A percentile compares a stretch with the other conserved stretches of the same genome.
Conservation (phyloP, 768 basidiomycete genomes). For the Pisolithus albus region DNA sequence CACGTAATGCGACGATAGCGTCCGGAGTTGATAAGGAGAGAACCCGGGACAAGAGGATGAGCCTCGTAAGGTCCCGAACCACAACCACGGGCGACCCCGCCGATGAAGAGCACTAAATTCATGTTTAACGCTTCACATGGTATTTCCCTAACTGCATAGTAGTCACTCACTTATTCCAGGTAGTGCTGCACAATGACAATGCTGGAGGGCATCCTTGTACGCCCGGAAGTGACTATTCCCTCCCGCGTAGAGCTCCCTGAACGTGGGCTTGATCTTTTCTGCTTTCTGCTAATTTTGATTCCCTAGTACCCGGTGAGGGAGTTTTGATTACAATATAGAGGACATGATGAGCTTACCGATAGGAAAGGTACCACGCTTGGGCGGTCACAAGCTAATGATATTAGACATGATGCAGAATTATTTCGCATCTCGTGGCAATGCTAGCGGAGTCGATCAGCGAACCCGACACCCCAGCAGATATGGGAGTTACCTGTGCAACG, state of each 20-base stretch:
- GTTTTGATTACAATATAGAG: not conserved
- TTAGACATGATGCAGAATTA: constrained; percentile 36
- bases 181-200: constrained; percentile 23
- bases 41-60: constrained; percentile 20
- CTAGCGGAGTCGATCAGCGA: constrained; percentile 23
- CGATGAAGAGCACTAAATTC: constrained; percentile 24
- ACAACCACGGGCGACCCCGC: constrained; percentile 27
- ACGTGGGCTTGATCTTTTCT: constrained; percentile 14
- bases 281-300: constrained; percentile 20
- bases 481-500: constrained; percentile 33
- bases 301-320: constrained; percentile 7
- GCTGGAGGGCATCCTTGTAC: constrained; percentile 27
- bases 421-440: constrained; percentile 40
- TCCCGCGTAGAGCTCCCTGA: constrained; percentile 20
- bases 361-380: constrained; percentile 30
- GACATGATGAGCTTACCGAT: constrained; percentile 10
- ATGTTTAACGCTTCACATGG: constrained; percentile 1
- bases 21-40: constrained; percentile 32
- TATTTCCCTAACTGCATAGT: not conserved
- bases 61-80: constrained; percentile 23
- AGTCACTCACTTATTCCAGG: constrained; percentile 25
- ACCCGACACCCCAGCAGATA: not conserved
- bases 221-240: constrained; percentile 23
- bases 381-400: constrained; percentile 37
- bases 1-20: constrained; percentile 33